These are phyloP conservation scores for Rhizopogon salebrosus DNA, from an alignment of 768 basidiomycete species.

Conservation along the genomic window DNA sequence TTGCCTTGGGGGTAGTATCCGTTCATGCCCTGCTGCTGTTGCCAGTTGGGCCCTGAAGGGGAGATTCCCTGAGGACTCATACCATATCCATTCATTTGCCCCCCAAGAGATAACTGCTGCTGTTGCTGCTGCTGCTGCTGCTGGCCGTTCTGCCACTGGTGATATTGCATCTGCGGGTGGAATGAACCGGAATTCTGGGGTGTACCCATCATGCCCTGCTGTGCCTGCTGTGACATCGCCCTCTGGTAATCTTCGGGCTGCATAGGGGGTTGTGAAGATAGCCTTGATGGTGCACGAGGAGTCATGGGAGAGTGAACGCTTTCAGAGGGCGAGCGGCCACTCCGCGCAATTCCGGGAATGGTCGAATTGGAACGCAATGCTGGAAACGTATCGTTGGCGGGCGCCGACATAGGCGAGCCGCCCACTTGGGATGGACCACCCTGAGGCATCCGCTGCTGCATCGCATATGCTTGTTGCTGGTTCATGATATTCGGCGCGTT, in stretches of 20 bases:
- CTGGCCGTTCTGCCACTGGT: conserved; percentile 51
- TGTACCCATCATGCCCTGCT: conserved; percentile 22
- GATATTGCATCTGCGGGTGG: conserved; percentile 34
- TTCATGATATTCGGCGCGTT: conserved; percentile 25
- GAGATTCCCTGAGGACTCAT: conserved; percentile 33
- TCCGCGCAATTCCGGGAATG: conserved; percentile 73
- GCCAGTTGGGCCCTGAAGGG: conserved; percentile 23
- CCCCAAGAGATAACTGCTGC: conserved; percentile 24
- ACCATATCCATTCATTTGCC: conserved; percentile 30
- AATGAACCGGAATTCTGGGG: conserved; percentile 18
- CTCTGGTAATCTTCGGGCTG: conserved; percentile 38
- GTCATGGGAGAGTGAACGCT: conserved; percentile 41
- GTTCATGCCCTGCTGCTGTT: conserved; percentile 20
- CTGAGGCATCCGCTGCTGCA: conserved; percentile 42
- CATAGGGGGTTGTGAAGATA: conserved; percentile 42
- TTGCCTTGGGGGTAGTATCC: conserved; percentile 24
- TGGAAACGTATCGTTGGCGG: conserved; percentile 39
- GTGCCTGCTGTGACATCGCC: conserved; percentile 32
- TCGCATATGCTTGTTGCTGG: conserved; percentile 28
- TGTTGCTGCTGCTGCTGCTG: conserved; percentile 43
- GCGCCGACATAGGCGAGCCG: conserved; percentile 39
- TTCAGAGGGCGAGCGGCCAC: conserved; percentile 72
- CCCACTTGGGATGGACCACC: conserved; percentile 33
- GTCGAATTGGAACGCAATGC: conserved; percentile 52
- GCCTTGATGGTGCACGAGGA: conserved; percentile 30